phyloP scores from a whole-genome alignment of 345 rosid species.

The Populus euphratica region DNA sequence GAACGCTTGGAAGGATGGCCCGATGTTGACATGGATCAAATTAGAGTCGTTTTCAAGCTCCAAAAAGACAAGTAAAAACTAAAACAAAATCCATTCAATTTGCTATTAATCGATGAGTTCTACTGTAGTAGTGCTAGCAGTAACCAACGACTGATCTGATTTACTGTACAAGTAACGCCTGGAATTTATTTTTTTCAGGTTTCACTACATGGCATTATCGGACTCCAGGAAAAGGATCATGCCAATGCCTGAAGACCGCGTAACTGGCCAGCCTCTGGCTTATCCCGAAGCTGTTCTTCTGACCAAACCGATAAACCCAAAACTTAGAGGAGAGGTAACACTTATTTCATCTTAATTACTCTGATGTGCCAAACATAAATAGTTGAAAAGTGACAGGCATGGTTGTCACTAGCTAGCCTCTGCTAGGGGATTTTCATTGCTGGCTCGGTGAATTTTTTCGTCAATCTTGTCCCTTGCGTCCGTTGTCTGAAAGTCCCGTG shows the following conservation, averaged over 20 bases:
- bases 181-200: slow-evolving; percentile 34
- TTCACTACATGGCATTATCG: slow-evolving; percentile 74
- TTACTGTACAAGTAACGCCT: too few species aligned
- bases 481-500: not conserved
- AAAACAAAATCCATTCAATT: not conserved
- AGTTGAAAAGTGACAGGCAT: not conserved
- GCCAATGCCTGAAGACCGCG: slow-evolving; percentile 47
- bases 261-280: not conserved
- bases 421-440: too few species aligned
- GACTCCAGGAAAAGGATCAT: slow-evolving; percentile 61
- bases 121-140: too few species aligned
- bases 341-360: not conserved
- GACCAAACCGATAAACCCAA: slow-evolving; percentile 5
- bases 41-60: slow-evolving; percentile 79
- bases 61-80: slow-evolving; percentile 42
- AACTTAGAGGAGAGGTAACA: slow-evolving; percentile 18
- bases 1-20: slow-evolving; percentile 80
- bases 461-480: not conserved
- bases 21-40: slow-evolving; percentile 79
- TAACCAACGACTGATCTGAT: too few species aligned
- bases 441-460: not conserved
- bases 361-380: not conserved
- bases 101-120: not conserved
- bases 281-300: slow-evolving; percentile 19
- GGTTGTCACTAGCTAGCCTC: not conserved